Evolutionary conservation across 768 basidiomycete species (phyloP).

Genomic region (Tulasnella sp.): DNA sequence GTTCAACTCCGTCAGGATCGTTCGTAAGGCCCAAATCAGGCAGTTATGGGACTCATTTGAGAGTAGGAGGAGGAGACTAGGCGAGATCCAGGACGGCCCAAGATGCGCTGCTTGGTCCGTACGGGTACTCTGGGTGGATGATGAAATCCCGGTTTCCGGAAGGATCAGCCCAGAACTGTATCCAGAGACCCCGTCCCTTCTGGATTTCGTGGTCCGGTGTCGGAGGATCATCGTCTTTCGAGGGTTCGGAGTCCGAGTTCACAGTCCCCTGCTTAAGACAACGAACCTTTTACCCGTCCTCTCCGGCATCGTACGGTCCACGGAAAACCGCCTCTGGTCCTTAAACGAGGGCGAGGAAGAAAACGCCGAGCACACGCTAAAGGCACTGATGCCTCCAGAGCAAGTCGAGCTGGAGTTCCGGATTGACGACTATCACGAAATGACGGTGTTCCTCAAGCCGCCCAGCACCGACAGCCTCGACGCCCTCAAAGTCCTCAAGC

Average conservation of each 20-base stretch:
- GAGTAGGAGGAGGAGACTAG: background rate
- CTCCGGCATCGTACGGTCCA: background rate
- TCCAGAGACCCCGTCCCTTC: background rate
- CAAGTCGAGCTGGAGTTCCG: background rate
- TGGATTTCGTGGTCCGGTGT: background rate
- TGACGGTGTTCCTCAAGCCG: background rate
- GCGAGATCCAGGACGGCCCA: background rate
- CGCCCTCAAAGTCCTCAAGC: background rate
- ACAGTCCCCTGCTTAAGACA: background rate
- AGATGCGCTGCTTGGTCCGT: slow-evolving; percentile 6
- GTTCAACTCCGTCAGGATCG: background rate
- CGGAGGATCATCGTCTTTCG: background rate
- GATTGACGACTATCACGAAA: background rate
- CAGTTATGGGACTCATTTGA: background rate
- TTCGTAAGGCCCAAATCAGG: background rate
- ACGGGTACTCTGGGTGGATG: background rate
- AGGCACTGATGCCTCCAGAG: background rate
- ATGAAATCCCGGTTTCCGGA: background rate
- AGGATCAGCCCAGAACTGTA: background rate
- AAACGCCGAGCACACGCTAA: background rate
- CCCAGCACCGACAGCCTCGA: slow-evolving; percentile 1
- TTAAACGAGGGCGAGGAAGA: background rate
- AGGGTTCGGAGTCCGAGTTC: slow-evolving; percentile 1
- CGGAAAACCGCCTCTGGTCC: background rate
- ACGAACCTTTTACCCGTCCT: slow-evolving; percentile 2